A percentile compares a stretch with the other conserved stretches of the same genome.
phyloP scores from a whole-genome alignment of 805 yeast genomes.

The Kluyveromyces siamensis region DNA sequence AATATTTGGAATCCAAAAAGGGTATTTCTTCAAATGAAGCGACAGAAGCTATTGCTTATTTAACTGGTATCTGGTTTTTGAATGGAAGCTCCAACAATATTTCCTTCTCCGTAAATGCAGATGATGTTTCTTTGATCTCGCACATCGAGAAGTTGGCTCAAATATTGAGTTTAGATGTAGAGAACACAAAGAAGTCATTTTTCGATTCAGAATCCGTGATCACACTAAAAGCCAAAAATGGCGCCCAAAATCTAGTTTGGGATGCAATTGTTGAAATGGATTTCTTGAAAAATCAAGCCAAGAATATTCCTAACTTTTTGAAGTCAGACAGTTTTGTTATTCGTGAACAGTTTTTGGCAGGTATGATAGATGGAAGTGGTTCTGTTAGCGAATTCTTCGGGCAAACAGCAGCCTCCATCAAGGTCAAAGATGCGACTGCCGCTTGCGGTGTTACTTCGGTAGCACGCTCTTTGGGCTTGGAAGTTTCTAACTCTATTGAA shows the following conservation, averaged over 20 bases:
- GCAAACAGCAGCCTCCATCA: slow-evolving; percentile 17
- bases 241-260: slow-evolving; percentile 14
- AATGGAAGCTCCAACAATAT: slow-evolving; percentile 13
- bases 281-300: slow-evolving; percentile 9
- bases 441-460: slow-evolving; percentile 22
- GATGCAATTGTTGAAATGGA: slow-evolving; percentile 13
- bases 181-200: slow-evolving; percentile 1
- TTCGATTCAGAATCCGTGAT: slow-evolving; percentile 2
- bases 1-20: slow-evolving; percentile 10
- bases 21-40: slow-evolving; percentile 3
- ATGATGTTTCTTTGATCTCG: background rate
- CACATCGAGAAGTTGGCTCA: background rate
- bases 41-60: slow-evolving; percentile 23
- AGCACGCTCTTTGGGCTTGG: slow-evolving; percentile 38
- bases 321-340: slow-evolving; percentile 26
- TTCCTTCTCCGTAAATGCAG: background rate
- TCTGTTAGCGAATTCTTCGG: slow-evolving; percentile 9
- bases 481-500: slow-evolving; percentile 11
- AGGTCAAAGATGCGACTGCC: slow-evolving; percentile 13
- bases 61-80: slow-evolving; percentile 34
- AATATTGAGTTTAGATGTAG: background rate
- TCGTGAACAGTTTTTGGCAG: slow-evolving; percentile 37
- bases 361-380: slow-evolving; percentile 34
- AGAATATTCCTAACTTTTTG: slow-evolving; percentile 26
- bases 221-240: background rate